These are phyloP conservation scores for Arabidopsis suecica DNA, from an alignment of 345 rosid genomes.

Conservation along the genomic window DNA sequence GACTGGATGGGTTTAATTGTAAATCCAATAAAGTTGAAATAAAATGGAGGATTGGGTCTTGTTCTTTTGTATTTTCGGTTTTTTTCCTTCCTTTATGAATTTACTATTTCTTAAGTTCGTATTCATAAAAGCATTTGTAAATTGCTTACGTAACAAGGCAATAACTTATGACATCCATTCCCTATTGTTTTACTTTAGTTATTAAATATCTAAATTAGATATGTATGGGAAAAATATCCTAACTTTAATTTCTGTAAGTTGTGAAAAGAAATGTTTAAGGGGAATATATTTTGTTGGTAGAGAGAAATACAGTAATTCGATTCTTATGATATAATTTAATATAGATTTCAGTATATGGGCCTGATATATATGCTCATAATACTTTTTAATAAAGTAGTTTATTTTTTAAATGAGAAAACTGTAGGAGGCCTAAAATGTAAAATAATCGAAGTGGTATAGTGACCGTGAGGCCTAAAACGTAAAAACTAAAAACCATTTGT, in stretches of 20 bases:
- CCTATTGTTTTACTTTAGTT: background rate
- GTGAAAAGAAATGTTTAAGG: constrained; percentile 16
- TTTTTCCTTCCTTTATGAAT: background rate
- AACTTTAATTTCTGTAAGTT: constrained; percentile 7
- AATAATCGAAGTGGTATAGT: background rate
- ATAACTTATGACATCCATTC: background rate
- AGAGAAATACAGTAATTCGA: constrained; percentile 12
- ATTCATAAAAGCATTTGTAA: background rate
- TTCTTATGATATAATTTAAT: background rate
- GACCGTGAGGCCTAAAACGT: background rate
- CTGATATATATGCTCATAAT: background rate
- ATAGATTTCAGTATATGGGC: background rate
- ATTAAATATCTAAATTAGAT: background rate
- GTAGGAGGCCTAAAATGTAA: constrained; percentile 6
- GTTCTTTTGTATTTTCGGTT: background rate
- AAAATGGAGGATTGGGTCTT: constrained; percentile 13
- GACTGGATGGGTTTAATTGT: constrained; percentile 33
- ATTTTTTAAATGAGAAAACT: background rate
- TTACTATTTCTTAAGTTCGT: background rate
- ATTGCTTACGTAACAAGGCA: background rate
- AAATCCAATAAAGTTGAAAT: constrained; percentile 36
- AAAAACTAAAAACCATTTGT: too few relatives aligned
- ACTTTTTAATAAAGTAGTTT: background rate
- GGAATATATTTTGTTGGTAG: constrained; percentile 34
- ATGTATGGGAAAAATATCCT: background rate